phyloP scores from a whole-genome alignment of 306 rosid genomes.

The Notholithocarpus densiflorus region DNA sequence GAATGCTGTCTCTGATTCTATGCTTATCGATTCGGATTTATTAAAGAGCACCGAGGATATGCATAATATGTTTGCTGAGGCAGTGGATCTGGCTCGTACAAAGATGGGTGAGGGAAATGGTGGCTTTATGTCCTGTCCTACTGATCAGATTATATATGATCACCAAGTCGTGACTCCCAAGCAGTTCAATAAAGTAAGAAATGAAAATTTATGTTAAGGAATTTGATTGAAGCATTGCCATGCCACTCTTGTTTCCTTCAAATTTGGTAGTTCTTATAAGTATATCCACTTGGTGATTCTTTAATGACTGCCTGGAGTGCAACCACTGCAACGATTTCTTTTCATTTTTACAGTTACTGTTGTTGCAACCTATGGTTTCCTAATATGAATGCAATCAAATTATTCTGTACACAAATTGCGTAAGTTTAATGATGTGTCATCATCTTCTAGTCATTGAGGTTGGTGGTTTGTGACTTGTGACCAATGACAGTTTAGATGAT shows the following conservation, averaged over 20 bases:
- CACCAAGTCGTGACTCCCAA: conserved; percentile 22
- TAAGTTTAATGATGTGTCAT: neutral
- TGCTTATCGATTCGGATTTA: neutral
- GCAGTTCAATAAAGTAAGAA: conserved; percentile 36
- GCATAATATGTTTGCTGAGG: conserved; percentile 16
- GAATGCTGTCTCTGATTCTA: conserved; percentile 18
- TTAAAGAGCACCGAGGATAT: conserved; percentile 16
- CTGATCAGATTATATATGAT: conserved; percentile 4
- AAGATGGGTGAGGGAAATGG: conserved; percentile 16
- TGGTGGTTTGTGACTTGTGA: neutral
- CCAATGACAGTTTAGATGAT: neutral
- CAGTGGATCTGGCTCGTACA: conserved; percentile 1
- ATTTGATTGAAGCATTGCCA: neutral
- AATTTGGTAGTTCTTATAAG: neutral
- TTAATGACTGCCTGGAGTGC: conserved; percentile 1
- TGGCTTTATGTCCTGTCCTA: conserved; percentile 2
- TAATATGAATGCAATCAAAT: neutral
- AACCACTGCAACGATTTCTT: neutral
- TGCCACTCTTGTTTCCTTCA: neutral
- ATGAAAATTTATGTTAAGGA: neutral
- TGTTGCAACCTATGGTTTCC: neutral
- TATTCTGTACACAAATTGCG: neutral
- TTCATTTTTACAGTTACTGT: neutral
- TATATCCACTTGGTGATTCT: neutral
- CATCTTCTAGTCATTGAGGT: neutral